A percentile compares a stretch with the other conserved stretches of the same genome.
These are phyloP conservation scores for Fragilaria radians DNA, from an alignment of 108 stramenopile species.

Conservation along the genomic window DNA sequence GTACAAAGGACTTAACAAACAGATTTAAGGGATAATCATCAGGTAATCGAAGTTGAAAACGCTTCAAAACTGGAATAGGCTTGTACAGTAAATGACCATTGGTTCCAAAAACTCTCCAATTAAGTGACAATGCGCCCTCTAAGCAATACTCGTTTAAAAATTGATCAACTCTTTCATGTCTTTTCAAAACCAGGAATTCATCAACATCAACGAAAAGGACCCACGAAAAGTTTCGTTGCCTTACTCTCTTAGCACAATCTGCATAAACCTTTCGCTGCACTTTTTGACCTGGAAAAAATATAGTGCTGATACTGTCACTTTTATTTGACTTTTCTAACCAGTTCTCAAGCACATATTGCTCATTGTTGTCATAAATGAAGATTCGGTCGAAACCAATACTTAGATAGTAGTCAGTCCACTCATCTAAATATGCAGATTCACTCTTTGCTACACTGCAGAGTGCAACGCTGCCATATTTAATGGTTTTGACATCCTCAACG, in stretches of 20 bases:
- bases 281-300: slow-evolving; percentile 21
- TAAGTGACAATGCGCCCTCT: slow-evolving; percentile 29
- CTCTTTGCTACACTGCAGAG: slow-evolving; percentile 37
- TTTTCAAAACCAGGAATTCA: slow-evolving; percentile 27
- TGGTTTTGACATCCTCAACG: no score
- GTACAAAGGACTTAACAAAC: slow-evolving; percentile 6
- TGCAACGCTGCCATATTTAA: slow-evolving; percentile 3
- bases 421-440: slow-evolving; percentile 41
- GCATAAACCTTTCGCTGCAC: slow-evolving; percentile 21
- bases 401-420: slow-evolving; percentile 59
- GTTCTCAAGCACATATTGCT: slow-evolving; percentile 28
- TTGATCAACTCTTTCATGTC: slow-evolving; percentile 20
- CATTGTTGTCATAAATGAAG: slow-evolving; percentile 45
- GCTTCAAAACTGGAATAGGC: slow-evolving; percentile 46
- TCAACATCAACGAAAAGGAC: slow-evolving; percentile 34
- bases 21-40: slow-evolving; percentile 5
- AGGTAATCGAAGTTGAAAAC: slow-evolving; percentile 39
- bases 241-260: slow-evolving; percentile 20
- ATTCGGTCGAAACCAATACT: slow-evolving; percentile 45
- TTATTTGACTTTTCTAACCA: no score
- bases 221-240: slow-evolving; percentile 10
- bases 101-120: slow-evolving; percentile 44
- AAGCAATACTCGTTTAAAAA: slow-evolving; percentile 26
- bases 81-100: slow-evolving; percentile 24
- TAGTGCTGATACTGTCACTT: slow-evolving; percentile 8